Evolutionary conservation across 352 stramenopile species (phyloP), one percentile per base, ranked within the genome.

Genomic region (Peronospora destructor): DNA sequence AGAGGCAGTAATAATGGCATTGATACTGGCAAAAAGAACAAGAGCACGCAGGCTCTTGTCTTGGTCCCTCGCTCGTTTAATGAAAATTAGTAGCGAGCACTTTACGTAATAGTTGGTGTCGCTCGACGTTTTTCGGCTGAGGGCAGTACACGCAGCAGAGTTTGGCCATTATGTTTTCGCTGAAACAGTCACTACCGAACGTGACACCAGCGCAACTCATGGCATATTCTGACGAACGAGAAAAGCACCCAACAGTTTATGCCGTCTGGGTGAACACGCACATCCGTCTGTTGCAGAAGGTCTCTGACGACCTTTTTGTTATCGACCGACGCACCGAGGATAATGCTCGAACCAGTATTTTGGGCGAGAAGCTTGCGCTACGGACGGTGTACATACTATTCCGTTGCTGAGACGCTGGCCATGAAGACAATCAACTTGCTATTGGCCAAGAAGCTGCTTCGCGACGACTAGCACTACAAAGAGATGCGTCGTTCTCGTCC

Each of bases 391-490:
- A 82, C 53, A 49, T 82, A 39, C 41, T 80, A 12, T 65, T 76
- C 42, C 59, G 70, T 1, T 11, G 45, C 45, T 6, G 53, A 72
- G 40, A 47, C 68, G 40, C 28, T 86, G 10, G 59, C 56, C 35
- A 86, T 84, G 70, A 82, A 84, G 50, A 86, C 72, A 32, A 65
- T 86, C 28, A 69, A 82, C 59, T 44, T 73, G 40, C 70, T 67
- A 29, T 47, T 68, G 19, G 66, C 78, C 21, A 73, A 76, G 44
- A 55, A 62, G 21, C 36, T 69, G 41, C 53, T 86, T 34, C 49
- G 48, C 1, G 45, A 63, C 13, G 52, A 76, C 37, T 70, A 86
- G 48, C 32, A 61, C 23, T 86, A 72, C 72, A 80, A 67, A 57
- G 67, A 86, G 39, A 70, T 80, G 55, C 63, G 71, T 39, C n/a